Evolutionary conservation across 208 protist genomes (phyloP).

Genomic region (Leptomonas seymouri): DNA sequence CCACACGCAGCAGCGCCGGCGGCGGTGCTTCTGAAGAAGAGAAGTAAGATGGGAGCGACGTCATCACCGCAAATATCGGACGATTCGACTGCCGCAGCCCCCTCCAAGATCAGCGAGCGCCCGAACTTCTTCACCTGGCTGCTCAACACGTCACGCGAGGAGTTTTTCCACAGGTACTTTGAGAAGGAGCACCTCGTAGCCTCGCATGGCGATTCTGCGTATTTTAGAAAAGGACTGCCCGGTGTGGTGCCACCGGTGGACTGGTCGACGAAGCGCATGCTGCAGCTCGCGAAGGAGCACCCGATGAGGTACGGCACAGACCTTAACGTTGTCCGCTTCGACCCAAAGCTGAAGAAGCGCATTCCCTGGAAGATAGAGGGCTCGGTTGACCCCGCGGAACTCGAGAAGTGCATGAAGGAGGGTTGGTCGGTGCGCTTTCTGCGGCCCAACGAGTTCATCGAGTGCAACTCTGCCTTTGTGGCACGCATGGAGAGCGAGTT

Average conservation of each 20-base stretch:
- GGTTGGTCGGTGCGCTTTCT: constrained; percentile 89
- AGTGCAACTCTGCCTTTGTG: constrained; percentile 70
- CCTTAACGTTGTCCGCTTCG: constrained; percentile 61
- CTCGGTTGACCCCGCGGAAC: constrained; percentile 29
- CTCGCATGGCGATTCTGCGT: constrained; percentile 42
- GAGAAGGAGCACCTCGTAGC: constrained; percentile 66
- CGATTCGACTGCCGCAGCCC: neutral
- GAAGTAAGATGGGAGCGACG: constrained; percentile 2
- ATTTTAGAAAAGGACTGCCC: constrained; percentile 40
- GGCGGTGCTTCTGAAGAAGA: constrained; percentile 1
- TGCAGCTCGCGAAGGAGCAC: constrained; percentile 34
- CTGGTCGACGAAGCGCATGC: constrained; percentile 63
- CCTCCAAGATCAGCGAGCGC: neutral
- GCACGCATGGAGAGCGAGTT: constrained; percentile 86
- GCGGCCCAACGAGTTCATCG: constrained; percentile 77
- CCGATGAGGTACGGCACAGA: constrained; percentile 44
- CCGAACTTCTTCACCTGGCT: constrained; percentile 62
- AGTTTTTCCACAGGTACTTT: constrained; percentile 85
- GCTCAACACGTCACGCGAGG: constrained; percentile 40
- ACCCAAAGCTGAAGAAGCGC: constrained; percentile 45
- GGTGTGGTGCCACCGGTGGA: constrained; percentile 42
- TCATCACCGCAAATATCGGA: neutral
- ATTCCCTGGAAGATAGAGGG: constrained; percentile 41
- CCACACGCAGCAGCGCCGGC: neutral
- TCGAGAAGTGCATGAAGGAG: constrained; percentile 55